These are phyloP conservation scores for Globisporangium apiculatum DNA, from an alignment of 352 stramenopile species.

Conservation along the genomic window DNA sequence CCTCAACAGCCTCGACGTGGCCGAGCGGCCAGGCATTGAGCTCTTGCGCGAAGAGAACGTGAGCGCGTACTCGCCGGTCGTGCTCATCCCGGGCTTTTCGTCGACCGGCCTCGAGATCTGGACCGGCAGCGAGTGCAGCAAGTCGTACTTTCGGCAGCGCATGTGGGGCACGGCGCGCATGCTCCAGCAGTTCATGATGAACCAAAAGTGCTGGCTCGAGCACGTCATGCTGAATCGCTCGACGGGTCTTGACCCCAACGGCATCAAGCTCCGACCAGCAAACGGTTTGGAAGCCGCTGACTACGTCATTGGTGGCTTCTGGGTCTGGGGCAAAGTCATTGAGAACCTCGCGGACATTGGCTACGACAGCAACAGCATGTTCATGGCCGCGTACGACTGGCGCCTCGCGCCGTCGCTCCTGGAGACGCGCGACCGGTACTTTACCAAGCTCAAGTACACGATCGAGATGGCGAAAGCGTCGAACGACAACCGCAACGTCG, in stretches of 20 bases:
- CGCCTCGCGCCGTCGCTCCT: conserved; percentile 62
- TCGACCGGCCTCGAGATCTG: conserved; percentile 94
- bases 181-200: conserved; percentile 85
- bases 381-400: conserved; percentile 86
- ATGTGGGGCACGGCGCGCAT: conserved; percentile 91
- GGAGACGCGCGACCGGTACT: conserved; percentile 79
- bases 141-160: conserved; percentile 87
- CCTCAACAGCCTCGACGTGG: conserved; percentile 14
- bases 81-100: conserved; percentile 92
- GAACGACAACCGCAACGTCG: conserved; percentile 76
- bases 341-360: conserved; percentile 89
- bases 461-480: conserved; percentile 87
- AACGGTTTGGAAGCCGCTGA: conserved; percentile 90
- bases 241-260: conserved; percentile 86
- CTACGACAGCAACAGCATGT: conserved; percentile 90
- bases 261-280: conserved; percentile 70
- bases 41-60: conserved; percentile 43
- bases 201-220: conserved; percentile 90
- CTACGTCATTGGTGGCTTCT: conserved; percentile 93
- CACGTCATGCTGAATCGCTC: conserved; percentile 89
- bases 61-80: conserved; percentile 60
- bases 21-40: conserved; percentile 40
- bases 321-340: conserved; percentile 92
- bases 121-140: conserved; percentile 84
- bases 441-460: conserved; percentile 90